Evolutionary conservation across 2,329 filamentous ascomycete species (phyloP), one percentile per base, ranked within the genome.

Genomic region (Bipolaris oryzae): DNA sequence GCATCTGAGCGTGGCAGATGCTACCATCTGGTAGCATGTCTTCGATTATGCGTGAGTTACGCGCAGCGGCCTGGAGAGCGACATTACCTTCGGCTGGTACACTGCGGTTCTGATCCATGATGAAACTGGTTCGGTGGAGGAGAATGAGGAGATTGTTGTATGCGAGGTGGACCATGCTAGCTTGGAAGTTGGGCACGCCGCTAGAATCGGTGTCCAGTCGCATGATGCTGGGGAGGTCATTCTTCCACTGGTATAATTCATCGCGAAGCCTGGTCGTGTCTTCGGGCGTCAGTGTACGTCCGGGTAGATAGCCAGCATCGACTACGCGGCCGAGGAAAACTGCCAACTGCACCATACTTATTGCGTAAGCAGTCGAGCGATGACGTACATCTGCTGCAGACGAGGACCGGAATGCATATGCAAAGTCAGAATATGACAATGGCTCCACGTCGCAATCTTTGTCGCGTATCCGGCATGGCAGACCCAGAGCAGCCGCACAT

Each of bases 121-220:
- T 67, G 46, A 79, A 81, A 6, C 71, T 74, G 0, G 76, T 75
- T 21, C 80, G 74, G 54, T 81, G 77, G 1, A 82, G 73, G 0
- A 82, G 68, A 20, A 82, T 77, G 10, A 80, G 76, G 0, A 82
- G 63, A 56, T 82, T 81, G 59, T 81, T 81, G 57, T 79, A 80
- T 0, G 78, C 76, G 41, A 81, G 73, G 50, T 81, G 78, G 2
- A 82, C 69, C 64, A 69, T 71, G 41, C 61, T 69, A 10, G 69
- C 66, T 35, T 78, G 73, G 39, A 82, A 79, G 28, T 74, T 74
- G 0, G 71, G 69, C 0, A 70, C 66, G 13, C 68, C 68, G 0
- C 63, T 65, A 11, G 67, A 63, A n/a, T 74, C 65, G 13, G 61
- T 68, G 20, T 70, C 67, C 1, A 78, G 63, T 31, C 70, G 74